phyloP scores from a whole-genome alignment of 495 filamentous ascomycete genomes.

The Tuber melanosporum region DNA sequence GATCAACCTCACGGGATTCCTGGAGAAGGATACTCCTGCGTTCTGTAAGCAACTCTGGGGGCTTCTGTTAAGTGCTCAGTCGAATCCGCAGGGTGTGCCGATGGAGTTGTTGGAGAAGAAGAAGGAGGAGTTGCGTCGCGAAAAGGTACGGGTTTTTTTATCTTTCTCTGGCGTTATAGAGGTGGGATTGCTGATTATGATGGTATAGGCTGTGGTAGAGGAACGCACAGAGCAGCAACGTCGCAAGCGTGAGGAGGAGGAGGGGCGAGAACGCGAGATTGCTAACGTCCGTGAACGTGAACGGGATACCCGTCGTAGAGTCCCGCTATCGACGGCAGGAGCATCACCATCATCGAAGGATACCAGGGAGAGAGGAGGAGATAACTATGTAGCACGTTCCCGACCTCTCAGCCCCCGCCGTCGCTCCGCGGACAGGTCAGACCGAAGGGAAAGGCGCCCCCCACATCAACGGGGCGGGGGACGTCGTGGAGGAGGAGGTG shows the following conservation, averaged over 20 bases:
- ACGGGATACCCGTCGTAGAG: slow-evolving; percentile 61
- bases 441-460: slow-evolving; percentile 47
- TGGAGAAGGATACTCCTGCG: slow-evolving; percentile 81
- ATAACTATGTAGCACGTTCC: slow-evolving; percentile 46
- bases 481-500: slow-evolving; percentile 42
- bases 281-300: slow-evolving; percentile 66
- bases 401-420: slow-evolving; percentile 50
- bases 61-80: slow-evolving; percentile 80
- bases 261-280: slow-evolving; percentile 53
- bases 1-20: slow-evolving; percentile 85
- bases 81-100: slow-evolving; percentile 80
- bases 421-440: slow-evolving; percentile 48
- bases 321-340: slow-evolving; percentile 25
- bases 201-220: slow-evolving; percentile 66
- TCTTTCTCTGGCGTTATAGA: slow-evolving; percentile 5
- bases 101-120: slow-evolving; percentile 93
- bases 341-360: slow-evolving; percentile 23
- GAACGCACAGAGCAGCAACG: slow-evolving; percentile 62
- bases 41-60: slow-evolving; percentile 96
- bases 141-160: slow-evolving; percentile 58
- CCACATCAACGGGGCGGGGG: slow-evolving; percentile 42
- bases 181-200: slow-evolving; percentile 30
- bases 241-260: slow-evolving; percentile 55
- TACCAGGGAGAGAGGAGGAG: slow-evolving; percentile 44
- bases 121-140: slow-evolving; percentile 85